phyloP scores from a whole-genome alignment of 1,284 basidiomycete species.

The Pholiota adiposa region DNA sequence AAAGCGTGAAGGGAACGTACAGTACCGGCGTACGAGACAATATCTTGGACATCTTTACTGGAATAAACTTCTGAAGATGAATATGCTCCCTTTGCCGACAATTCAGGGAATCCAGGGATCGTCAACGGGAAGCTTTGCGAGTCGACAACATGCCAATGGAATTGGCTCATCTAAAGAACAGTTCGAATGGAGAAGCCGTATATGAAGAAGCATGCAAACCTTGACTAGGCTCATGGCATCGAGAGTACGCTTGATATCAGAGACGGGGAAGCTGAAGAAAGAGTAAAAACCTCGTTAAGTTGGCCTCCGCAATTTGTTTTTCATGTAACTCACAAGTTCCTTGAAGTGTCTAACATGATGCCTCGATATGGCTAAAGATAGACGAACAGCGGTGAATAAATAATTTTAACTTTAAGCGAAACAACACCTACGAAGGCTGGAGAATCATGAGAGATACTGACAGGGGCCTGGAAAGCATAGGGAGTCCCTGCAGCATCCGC shows the following conservation, averaged over 20 bases:
- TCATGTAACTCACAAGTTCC: conserved; percentile 43
- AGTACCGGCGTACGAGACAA: conserved; percentile 74
- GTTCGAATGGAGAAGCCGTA: neutral
- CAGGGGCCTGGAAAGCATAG: conserved; percentile 65
- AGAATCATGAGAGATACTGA: conserved; percentile 57
- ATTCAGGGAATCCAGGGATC: conserved; percentile 62
- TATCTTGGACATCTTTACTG: conserved; percentile 58
- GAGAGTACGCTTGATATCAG: conserved; percentile 53
- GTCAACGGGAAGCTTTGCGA: conserved; percentile 79
- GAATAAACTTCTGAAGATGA: conserved; percentile 60
- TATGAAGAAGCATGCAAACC: conserved; percentile 55
- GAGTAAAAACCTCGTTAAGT: neutral
- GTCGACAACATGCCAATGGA: conserved; percentile 86
- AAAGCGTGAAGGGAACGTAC: conserved; percentile 42
- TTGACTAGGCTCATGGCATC: conserved; percentile 91
- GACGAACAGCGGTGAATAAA: neutral
- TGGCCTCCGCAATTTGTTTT: neutral
- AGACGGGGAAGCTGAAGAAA: conserved; percentile 6
- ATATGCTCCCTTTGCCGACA: conserved; percentile 77
- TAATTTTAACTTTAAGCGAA: neutral
- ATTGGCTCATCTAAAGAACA: conserved; percentile 59
- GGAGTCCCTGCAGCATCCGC: conserved; percentile 43
- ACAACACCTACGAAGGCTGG: conserved; percentile 63
- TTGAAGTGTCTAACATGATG: conserved; percentile 77
- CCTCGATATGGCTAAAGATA: conserved; percentile 73